phyloP scores from a whole-genome alignment of 31 red algal species.

The Pterothamnion heteromorphum region DNA sequence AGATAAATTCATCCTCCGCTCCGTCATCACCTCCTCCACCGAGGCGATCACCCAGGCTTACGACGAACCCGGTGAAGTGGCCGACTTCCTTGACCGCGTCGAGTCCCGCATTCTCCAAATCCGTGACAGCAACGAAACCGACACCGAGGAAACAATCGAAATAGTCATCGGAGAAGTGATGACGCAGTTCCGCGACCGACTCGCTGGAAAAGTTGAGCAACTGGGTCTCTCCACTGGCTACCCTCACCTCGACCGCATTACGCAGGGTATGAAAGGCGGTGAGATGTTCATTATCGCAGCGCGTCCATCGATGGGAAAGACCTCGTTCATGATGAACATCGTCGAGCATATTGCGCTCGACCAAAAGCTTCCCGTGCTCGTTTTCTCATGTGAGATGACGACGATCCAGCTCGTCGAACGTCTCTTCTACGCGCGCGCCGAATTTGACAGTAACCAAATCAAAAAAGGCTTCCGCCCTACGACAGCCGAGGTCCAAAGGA shows the following conservation, averaged over 20 bases:
- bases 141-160: not conserved
- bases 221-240: not conserved
- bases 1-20: not conserved
- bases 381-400: not conserved
- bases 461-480: not conserved
- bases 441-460: not conserved
- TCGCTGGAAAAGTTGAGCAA: not conserved
- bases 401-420: not conserved
- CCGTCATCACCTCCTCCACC: not conserved
- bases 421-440: not conserved
- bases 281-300: slow-evolving; percentile 1
- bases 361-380: not conserved
- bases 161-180: not conserved
- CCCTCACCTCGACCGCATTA: not conserved
- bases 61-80: not conserved
- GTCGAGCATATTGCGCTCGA: not conserved
- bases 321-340: not conserved
- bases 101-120: not conserved
- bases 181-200: not conserved
- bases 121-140: not conserved
- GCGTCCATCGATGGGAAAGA: not conserved
- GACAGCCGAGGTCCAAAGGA: not conserved
- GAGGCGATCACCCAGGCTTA: not conserved
- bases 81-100: not conserved
- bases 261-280: not conserved